Conservation (phyloP, 805 yeast species). For the Yarrowia keelungensis region DNA sequence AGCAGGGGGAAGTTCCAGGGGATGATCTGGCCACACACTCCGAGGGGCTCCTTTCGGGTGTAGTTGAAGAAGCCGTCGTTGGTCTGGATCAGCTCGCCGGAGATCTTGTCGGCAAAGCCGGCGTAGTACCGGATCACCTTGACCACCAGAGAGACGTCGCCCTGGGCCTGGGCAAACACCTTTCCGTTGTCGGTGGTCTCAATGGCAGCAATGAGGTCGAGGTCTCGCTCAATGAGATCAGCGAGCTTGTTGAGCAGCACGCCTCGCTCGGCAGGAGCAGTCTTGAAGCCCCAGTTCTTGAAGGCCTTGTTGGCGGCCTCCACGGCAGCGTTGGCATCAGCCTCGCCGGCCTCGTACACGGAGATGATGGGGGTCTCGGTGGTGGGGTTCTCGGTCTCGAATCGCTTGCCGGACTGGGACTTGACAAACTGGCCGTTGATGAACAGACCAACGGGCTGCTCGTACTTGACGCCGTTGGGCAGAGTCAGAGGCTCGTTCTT, state of each 20-base stretch:
- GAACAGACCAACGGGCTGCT: constrained; percentile 88
- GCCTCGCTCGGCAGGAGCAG: constrained; percentile 66
- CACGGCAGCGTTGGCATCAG: constrained; percentile 81
- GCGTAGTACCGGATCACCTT: constrained; percentile 69
- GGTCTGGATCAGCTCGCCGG: constrained; percentile 62
- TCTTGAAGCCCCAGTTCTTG: constrained; percentile 68
- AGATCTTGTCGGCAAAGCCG: constrained; percentile 75
- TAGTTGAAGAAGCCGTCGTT: constrained; percentile 66
- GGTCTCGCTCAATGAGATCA: constrained; percentile 74
- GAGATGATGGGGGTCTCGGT: constrained; percentile 56
- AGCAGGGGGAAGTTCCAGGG: constrained; percentile 77
- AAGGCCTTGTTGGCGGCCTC: constrained; percentile 85
- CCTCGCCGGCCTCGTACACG: constrained; percentile 75
- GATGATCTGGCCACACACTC: constrained; percentile 72
- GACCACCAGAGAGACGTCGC: constrained; percentile 63
- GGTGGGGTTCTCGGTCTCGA: constrained; percentile 55
- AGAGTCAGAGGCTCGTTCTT: constrained; percentile 48
- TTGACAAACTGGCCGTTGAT: constrained; percentile 79
- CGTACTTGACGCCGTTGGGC: constrained; percentile 69
- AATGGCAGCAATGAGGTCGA: constrained; percentile 75
- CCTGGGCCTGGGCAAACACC: constrained; percentile 53
- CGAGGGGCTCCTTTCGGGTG: constrained; percentile 71
- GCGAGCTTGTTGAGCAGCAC: constrained; percentile 73
- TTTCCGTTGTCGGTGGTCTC: constrained; percentile 93
- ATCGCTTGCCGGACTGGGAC: constrained; percentile 58